Evolutionary conservation across 495 filamentous ascomycete genomes (phyloP).

Genomic region (Xylaria intraflava): DNA sequence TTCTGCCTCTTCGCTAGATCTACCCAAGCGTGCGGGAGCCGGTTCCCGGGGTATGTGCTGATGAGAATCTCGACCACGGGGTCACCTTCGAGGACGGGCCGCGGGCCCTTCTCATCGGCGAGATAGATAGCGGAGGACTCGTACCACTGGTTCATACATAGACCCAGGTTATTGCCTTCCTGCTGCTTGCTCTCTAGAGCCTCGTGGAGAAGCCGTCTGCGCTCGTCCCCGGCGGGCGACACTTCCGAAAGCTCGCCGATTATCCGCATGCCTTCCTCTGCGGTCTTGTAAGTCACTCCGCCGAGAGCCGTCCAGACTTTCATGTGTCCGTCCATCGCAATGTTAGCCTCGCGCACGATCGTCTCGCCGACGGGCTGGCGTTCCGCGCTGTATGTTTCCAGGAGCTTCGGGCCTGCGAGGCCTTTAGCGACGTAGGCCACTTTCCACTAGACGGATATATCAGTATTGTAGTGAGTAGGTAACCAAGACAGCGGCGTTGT

Average conservation of each 20-base stretch:
- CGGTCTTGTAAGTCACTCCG: slow-evolving; percentile 20
- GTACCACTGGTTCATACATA: slow-evolving; percentile 48
- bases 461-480: no score
- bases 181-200: slow-evolving; percentile 36
- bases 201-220: slow-evolving; percentile 29
- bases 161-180: slow-evolving; percentile 45
- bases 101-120: slow-evolving; percentile 30
- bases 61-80: slow-evolving; percentile 30
- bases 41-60: slow-evolving; percentile 45
- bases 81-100: slow-evolving; percentile 18
- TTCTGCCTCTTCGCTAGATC: slow-evolving; percentile 36
- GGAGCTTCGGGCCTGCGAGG: slow-evolving; percentile 29
- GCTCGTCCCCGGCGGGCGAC: slow-evolving; percentile 27
- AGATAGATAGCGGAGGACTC: slow-evolving; percentile 29
- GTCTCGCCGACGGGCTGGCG: slow-evolving; percentile 42
- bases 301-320: slow-evolving; percentile 43
- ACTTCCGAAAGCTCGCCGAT: slow-evolving; percentile 31
- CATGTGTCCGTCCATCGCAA: slow-evolving; percentile 39
- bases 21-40: slow-evolving; percentile 51
- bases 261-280: slow-evolving; percentile 24
- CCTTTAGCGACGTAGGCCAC: slow-evolving; percentile 43
- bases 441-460: slow-evolving; percentile 39
- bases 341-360: slow-evolving; percentile 44
- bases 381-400: slow-evolving; percentile 46
- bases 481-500: no score